Percentiles rank a stretch among this genome's conserved stretches.
Conservation (phyloP, 129 eudicot genomes). For the Pittosporum tobira region DNA sequence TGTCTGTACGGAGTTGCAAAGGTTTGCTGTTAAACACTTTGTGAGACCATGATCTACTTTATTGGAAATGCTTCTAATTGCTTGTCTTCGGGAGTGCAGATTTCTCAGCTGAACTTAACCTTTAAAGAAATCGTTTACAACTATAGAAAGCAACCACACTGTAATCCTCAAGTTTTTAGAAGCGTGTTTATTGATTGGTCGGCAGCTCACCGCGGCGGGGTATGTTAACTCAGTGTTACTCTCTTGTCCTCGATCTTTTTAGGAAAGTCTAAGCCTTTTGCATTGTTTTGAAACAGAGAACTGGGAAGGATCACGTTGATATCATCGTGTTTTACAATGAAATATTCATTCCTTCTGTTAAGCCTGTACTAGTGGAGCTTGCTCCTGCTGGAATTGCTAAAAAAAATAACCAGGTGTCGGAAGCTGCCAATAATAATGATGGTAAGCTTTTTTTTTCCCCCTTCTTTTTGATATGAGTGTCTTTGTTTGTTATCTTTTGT, state of each 20-base stretch:
- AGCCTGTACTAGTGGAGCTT: conserved; percentile 77
- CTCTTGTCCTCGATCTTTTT: background rate
- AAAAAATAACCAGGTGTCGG: conserved; percentile 38
- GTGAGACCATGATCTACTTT: conserved; percentile 5
- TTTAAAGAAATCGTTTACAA: conserved; percentile 77
- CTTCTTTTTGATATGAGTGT: background rate
- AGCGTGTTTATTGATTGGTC: conserved; percentile 75
- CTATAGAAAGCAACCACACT: conserved; percentile 88
- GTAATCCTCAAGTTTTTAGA: conserved; percentile 89
- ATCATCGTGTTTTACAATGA: conserved; percentile 89
- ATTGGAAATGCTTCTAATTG: conserved; percentile 2
- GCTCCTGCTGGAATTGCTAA: conserved; percentile 45
- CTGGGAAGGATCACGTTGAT: conserved; percentile 81
- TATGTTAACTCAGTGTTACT: conserved; percentile 15
- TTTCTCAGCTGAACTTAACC: conserved; percentile 72
- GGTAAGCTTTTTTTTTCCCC: conserved; percentile 26
- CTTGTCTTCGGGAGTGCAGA: conserved; percentile 44
- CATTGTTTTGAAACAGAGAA: conserved; percentile 48
- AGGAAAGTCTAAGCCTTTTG: conserved; percentile 6
- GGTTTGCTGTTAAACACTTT: conserved; percentile 42
- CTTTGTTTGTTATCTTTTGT: background rate
- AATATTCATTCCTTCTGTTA: conserved; percentile 69
- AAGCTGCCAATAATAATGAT: conserved; percentile 35
- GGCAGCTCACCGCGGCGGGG: conserved; percentile 57
- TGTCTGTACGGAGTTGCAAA: conserved; percentile 97